These are phyloP conservation scores for Zalaria obscura DNA, from an alignment of 2,329 filamentous ascomycete genomes.

Conservation along the genomic window DNA sequence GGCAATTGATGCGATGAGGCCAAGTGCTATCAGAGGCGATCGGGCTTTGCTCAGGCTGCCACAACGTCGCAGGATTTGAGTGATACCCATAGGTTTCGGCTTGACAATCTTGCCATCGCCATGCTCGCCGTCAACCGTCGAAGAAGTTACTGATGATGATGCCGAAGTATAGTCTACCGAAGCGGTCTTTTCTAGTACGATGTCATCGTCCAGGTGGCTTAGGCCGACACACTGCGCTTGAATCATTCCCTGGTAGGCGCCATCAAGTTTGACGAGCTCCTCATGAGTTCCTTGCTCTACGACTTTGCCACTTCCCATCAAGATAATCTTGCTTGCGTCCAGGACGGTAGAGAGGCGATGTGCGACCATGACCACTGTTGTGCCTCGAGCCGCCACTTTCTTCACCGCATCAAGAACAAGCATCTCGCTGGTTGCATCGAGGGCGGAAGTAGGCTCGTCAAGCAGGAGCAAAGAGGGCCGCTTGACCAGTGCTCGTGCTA, in stretches of 20 bases:
- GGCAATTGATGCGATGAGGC: conserved; percentile 28
- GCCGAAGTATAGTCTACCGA: background rate
- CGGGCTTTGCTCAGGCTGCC: conserved; percentile 22
- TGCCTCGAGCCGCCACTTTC: conserved; percentile 26
- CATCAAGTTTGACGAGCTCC: conserved; percentile 25
- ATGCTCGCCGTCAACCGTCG: background rate
- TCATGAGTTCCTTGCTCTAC: conserved; percentile 48
- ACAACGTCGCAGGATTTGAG: conserved; percentile 3
- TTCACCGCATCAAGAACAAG: conserved; percentile 29
- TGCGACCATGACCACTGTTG: conserved; percentile 58
- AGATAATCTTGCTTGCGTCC: conserved; percentile 67
- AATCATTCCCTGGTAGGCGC: conserved; percentile 7
- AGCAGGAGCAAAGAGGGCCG: conserved; percentile 30
- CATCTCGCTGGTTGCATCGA: conserved; percentile 29
- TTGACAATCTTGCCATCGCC: conserved; percentile 31
- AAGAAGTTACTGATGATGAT: background rate
- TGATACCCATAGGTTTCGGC: conserved; percentile 2
- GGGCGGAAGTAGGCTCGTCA: conserved; percentile 31
- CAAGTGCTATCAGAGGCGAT: conserved; percentile 23
- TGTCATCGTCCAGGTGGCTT: background rate
- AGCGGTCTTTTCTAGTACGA: background rate
- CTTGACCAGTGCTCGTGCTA: conserved; percentile 31
- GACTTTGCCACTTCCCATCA: conserved; percentile 54
- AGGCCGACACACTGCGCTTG: conserved; percentile 5
- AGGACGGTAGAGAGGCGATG: conserved; percentile 66